phyloP scores from a whole-genome alignment of 202 grass and related monocot genomes.

The Miscanthus sacchariflorus region DNA sequence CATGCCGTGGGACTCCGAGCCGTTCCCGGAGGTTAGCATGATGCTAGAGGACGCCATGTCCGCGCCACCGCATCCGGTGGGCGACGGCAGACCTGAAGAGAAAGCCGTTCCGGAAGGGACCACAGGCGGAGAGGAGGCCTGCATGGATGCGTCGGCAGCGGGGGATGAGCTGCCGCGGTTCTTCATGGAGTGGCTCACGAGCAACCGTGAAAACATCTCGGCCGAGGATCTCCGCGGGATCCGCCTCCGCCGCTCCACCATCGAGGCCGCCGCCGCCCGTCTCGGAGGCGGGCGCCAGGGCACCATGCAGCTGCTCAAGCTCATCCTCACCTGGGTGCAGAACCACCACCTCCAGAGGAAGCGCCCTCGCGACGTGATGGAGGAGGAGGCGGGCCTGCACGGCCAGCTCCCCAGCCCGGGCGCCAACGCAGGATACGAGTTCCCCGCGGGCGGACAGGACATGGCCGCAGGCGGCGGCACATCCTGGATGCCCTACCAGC shows the following conservation, averaged over 20 bases:
- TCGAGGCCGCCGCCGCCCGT: conserved; percentile 73
- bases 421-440: conserved; percentile 58
- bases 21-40: conserved; percentile 58
- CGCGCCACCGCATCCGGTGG: conserved; percentile 16
- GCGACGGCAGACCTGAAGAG: background rate
- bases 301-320: conserved; percentile 83
- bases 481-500: conserved; percentile 70
- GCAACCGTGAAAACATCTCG: conserved; percentile 83
- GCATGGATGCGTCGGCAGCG: conserved; percentile 33
- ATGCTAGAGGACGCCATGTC: conserved; percentile 56
- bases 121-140: background rate
- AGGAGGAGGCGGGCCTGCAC: conserved; percentile 32
- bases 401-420: conserved; percentile 40
- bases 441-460: conserved; percentile 26
- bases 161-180: conserved; percentile 74
- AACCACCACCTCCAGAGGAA: conserved; percentile 88
- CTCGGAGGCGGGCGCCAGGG: conserved; percentile 75
- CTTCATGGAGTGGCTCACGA: conserved; percentile 97
- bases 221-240: conserved; percentile 89
- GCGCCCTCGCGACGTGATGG: conserved; percentile 32
- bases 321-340: conserved; percentile 95
- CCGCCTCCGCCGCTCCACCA: conserved; percentile 83
- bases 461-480: conserved; percentile 7
- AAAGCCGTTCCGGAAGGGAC: conserved; percentile 21
- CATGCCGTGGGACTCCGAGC: conserved; percentile 75